A percentile compares a stretch with the other conserved stretches of the same genome.
Evolutionary conservation across 2,329 filamentous ascomycete genomes (phyloP).

Genomic region (Xylaria polymorpha): DNA sequence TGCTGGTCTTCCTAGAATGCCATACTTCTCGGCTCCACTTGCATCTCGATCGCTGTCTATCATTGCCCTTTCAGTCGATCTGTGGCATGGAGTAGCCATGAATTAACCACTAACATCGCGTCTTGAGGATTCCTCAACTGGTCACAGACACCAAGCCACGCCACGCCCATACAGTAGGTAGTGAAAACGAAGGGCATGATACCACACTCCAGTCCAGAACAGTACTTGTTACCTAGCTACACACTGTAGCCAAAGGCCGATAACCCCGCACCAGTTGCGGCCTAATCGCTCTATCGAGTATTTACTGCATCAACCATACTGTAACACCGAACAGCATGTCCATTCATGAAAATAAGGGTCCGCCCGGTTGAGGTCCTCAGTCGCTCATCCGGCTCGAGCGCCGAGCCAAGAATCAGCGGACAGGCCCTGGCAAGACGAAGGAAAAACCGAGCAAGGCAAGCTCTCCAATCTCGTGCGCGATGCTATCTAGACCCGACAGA

Average conservation of each 20-base stretch:
- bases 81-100: conserved; percentile 32
- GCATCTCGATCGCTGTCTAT: conserved; percentile 48
- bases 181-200: conserved; percentile 10
- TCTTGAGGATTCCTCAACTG: conserved; percentile 26
- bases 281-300: conserved; percentile 12
- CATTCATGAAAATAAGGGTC: neutral
- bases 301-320: conserved; percentile 14
- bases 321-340: neutral
- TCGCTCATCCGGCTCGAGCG: neutral
- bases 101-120: conserved; percentile 37
- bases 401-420: neutral
- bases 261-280: conserved; percentile 23
- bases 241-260: neutral
- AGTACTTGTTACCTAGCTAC: conserved; percentile 6
- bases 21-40: conserved; percentile 41
- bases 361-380: neutral
- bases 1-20: conserved; percentile 47
- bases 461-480: conserved; percentile 2
- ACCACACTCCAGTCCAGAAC: conserved; percentile 17
- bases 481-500: conserved; percentile 1
- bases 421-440: neutral
- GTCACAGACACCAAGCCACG: conserved; percentile 29
- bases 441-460: neutral
- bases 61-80: conserved; percentile 37
- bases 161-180: no score